phyloP scores from a whole-genome alignment of 345 rosid species.

The Odontarrhena argentea region DNA sequence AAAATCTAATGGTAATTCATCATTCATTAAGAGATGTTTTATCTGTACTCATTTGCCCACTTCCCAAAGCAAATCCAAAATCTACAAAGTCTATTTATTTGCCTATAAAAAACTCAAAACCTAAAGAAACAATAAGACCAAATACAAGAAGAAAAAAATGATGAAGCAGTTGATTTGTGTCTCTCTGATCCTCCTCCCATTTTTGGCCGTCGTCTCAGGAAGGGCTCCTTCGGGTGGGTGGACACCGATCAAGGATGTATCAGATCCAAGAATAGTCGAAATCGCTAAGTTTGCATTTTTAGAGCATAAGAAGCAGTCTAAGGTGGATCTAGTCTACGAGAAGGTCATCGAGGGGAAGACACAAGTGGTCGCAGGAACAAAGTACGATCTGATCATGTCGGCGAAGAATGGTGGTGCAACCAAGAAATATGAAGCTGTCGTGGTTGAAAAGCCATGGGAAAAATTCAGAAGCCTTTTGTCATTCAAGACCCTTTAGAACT shows the following conservation, averaged over 20 bases:
- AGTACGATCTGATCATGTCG: conserved; percentile 50
- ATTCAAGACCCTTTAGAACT: conserved; percentile 31
- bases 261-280: conserved; percentile 47
- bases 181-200: conserved; percentile 27
- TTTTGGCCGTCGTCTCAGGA: conserved; percentile 29
- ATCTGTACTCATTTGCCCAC: too few relatives aligned
- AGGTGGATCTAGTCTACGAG: conserved; percentile 34
- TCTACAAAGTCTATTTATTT: too few relatives aligned
- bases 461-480: conserved; percentile 34
- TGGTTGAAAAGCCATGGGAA: conserved; percentile 52
- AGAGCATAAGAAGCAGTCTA: conserved; percentile 47
- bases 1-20: too few relatives aligned
- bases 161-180: conserved; percentile 37
- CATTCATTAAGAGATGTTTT: too few relatives aligned
- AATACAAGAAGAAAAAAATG: background rate
- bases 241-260: conserved; percentile 43
- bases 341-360: conserved; percentile 47
- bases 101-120: too few relatives aligned
- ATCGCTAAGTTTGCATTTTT: conserved; percentile 44
- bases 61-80: too few relatives aligned
- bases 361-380: conserved; percentile 57
- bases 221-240: conserved; percentile 43
- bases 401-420: conserved; percentile 31
- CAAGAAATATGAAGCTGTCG: conserved; percentile 51
- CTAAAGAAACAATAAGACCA: too few relatives aligned